Evolutionary conservation across 2,329 filamentous ascomycete genomes (phyloP).

Genomic region (Fusarium tuaranense): DNA sequence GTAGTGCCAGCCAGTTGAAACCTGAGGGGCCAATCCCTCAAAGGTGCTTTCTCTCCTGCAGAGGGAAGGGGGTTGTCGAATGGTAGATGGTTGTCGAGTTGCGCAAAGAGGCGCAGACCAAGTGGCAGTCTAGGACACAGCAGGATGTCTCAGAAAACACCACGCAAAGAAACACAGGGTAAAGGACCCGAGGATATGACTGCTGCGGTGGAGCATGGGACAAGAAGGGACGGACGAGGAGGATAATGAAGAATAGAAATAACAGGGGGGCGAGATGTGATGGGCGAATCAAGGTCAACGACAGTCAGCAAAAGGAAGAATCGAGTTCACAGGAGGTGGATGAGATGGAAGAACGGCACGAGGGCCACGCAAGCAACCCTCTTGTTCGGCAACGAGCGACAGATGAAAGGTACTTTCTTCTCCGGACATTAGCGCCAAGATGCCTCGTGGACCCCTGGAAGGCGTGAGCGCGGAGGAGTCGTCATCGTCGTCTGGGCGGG

Average conservation of each 20-base stretch:
- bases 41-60: neutral
- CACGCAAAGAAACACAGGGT: conserved; percentile 30
- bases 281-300: conserved; percentile 29
- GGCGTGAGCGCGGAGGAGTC: conserved; percentile 13
- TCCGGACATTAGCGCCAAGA: conserved; percentile 40
- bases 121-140: conserved; percentile 24
- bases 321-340: conserved; percentile 34
- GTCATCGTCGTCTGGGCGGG: conserved; percentile 21
- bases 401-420: conserved; percentile 11
- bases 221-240: conserved; percentile 26
- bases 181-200: conserved; percentile 32
- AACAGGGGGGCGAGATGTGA: conserved; percentile 20
- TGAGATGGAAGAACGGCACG: conserved; percentile 36
- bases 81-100: conserved; percentile 2
- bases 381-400: conserved; percentile 23
- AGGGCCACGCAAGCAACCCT: conserved; percentile 37
- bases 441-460: conserved; percentile 34
- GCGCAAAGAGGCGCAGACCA: conserved; percentile 21
- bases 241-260: conserved; percentile 29
- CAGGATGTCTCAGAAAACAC: conserved; percentile 38
- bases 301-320: conserved; percentile 13
- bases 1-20: conserved; percentile 20
- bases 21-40: conserved; percentile 9
- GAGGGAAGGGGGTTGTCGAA: neutral
- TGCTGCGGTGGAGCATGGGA: conserved; percentile 38